Percentiles rank a stretch among this genome's conserved stretches.
Evolutionary conservation across 2,329 filamentous ascomycete genomes (phyloP).

Genomic region (Nothophaeocryptopus gaeumannii): DNA sequence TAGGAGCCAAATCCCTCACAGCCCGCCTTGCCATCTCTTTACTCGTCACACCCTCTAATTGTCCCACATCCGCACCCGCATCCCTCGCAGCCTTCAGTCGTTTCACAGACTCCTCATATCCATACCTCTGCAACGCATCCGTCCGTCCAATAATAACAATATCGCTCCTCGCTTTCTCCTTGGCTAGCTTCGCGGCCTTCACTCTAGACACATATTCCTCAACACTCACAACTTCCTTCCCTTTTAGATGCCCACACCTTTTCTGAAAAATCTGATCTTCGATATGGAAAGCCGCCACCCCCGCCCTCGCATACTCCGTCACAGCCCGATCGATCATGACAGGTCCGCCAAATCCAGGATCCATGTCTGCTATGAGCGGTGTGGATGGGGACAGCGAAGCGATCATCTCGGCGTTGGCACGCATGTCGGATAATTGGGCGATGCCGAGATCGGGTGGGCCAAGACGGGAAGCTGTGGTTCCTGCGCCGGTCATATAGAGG

Average conservation of each 20-base stretch:
- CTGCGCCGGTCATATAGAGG: slow-evolving; percentile 47
- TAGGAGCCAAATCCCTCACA: slow-evolving; percentile 48
- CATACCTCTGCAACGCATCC: slow-evolving; percentile 55
- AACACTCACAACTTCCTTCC: slow-evolving; percentile 56
- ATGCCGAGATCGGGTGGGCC: slow-evolving; percentile 26
- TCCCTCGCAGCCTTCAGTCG: slow-evolving; percentile 51
- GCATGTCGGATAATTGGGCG: slow-evolving; percentile 22
- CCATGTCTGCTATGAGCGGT: slow-evolving; percentile 28
- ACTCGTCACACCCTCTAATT: slow-evolving; percentile 56
- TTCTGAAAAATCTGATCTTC: too few species aligned
- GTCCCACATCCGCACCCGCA: slow-evolving; percentile 57
- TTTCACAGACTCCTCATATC: slow-evolving; percentile 54
- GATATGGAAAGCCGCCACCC: too few species aligned
- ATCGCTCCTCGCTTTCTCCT: slow-evolving; percentile 49
- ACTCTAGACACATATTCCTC: slow-evolving; percentile 54
- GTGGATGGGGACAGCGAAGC: slow-evolving; percentile 14
- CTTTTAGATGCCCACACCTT: slow-evolving; percentile 60
- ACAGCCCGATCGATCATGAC: slow-evolving; percentile 54
- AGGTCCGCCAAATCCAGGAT: slow-evolving; percentile 35
- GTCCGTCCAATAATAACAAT: slow-evolving; percentile 64
- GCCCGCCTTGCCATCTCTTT: slow-evolving; percentile 49
- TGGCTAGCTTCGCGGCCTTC: slow-evolving; percentile 51
- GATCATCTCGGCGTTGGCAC: slow-evolving; percentile 23
- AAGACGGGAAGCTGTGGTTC: slow-evolving; percentile 23
- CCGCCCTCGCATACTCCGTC: too few species aligned